These are phyloP conservation scores for Syzygium aqueum DNA, from an alignment of 345 rosid species.

Conservation along the genomic window DNA sequence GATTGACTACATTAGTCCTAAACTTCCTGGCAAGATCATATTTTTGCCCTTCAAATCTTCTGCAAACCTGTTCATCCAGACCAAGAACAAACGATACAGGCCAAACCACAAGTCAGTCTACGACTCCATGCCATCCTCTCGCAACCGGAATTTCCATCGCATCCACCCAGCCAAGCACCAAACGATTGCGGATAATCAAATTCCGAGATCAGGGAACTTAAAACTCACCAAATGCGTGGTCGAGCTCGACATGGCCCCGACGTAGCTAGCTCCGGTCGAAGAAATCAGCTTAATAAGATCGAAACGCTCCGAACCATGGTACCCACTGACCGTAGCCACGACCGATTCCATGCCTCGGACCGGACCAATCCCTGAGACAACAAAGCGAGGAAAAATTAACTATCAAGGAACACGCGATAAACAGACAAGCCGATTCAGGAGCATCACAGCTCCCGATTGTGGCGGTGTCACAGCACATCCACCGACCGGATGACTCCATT, in stretches of 20 bases:
- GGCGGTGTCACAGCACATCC: not conserved
- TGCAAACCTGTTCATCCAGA: constrained; percentile 48
- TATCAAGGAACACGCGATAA: not conserved
- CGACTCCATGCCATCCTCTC: not conserved
- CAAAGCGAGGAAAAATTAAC: not conserved
- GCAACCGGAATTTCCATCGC: not conserved
- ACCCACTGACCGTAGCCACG: constrained; percentile 89
- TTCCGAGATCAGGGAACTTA: not conserved
- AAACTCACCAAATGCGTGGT: constrained; percentile 67
- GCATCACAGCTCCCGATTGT: not conserved
- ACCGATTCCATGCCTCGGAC: constrained; percentile 68
- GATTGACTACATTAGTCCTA: constrained; percentile 44
- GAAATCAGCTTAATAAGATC: constrained; percentile 78
- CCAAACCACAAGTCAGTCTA: not conserved
- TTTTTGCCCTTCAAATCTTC: constrained; percentile 76
- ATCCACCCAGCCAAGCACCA: not conserved
- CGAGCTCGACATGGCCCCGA: constrained; percentile 62
- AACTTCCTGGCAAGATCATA: constrained; percentile 59
- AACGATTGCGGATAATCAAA: not conserved
- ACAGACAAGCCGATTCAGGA: not conserved
- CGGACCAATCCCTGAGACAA: not conserved
- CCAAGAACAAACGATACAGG: not conserved
- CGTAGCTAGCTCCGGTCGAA: constrained; percentile 62
- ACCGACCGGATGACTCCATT: not conserved
- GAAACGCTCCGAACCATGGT: constrained; percentile 69